Base-by-base conservation (phyloP, 305 asterid genomes). In the Fraxinus angustifolia region DNA sequence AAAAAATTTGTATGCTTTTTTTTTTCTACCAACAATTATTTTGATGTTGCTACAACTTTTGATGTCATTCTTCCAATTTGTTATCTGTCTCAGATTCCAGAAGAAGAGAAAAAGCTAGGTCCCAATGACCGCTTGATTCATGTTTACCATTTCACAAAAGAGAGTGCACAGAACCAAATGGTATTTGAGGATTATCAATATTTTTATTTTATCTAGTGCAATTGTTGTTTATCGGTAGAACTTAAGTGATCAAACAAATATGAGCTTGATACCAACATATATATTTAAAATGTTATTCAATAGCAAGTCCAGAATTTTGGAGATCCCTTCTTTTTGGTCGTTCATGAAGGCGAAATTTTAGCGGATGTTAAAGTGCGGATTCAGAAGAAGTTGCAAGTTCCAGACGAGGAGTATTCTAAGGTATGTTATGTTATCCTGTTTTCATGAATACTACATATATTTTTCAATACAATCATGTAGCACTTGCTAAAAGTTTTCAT, bases 251-350 rank as follows among this genome's bases (percentile, higher is more conserved):
- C 30, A 30, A 50, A 56, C 12, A 56, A 77, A n/a, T 30, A 17
- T 31, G 50, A 77, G 33, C 34, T 56, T 56, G 80, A 77, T 30
- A 56, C 48, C 40, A 19, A 71, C 14, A 50, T 30, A 73, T 78
- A 31, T 42, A 8, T 56, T 62, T 77, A 28, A 60, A 53, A 65
- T 82, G 45, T 34, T 50, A 50, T 16, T 75, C 35, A 50, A 82
- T 90, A 92, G 97, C 95, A 89, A 81, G 86, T 89, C 82, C 94
- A 88, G 83, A 90, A 88, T 83, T 92, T 92, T 28, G 97, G 94
- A 78, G 94, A 92, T 8, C 97, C 97, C 33, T 92, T 92, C 87
- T 89, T 90, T 78, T 83, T 91, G 84, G 90, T 89, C 82, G 86
- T 92, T 77, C 97, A 91, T 80, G 93, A 91, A 78, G 90, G 90